Evolutionary conservation across 2,329 filamentous ascomycete species (phyloP), one percentile per base, ranked within the genome.

Genomic region (Taxawa tesnikishii): DNA sequence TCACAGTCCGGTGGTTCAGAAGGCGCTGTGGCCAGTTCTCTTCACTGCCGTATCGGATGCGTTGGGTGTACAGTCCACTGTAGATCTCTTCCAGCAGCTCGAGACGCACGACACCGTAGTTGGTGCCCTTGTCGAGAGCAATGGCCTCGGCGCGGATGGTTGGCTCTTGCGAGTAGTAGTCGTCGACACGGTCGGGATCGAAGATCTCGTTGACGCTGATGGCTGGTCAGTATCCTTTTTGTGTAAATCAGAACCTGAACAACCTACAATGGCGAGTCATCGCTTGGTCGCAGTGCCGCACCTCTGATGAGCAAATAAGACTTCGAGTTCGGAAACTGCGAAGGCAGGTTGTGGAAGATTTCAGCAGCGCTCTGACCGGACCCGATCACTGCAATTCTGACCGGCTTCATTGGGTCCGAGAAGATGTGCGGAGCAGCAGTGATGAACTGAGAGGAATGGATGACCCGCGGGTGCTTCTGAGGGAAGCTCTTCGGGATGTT

Each of bases 41-140:
- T 38, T 87, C 75, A 12, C 67, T 59, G 35, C 73, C 70, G 18
- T 83, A 66, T 28, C 71, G 66, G 32, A 93, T 70, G 30, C 77
- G 74, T 58, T 96, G 88, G 34, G 84, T 70, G 59, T 96, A 96
- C 60, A 94, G 76, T 35, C 73, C 73, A 56, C 88, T 76, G 57
- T 92, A 96, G 17, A 96, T 72, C 36, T 79, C 73, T 56, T 96
- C 88, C 36, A 96, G 82, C 31, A 96, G 71, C 43, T 83, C 74
- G n/a, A 94, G 70, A 6, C 88, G 77, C 3, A 98, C 88, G 4
- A 96, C 88, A 32, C 84, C 82, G 55, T 96, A 96, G 63, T 96
- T 96, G 38, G 88, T 96, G 17, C 75, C 76, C 38, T 80, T 79
- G 44, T 92, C 83, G 32, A 76, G 75, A 11, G 66, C 60, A 31